These are phyloP conservation scores for Nothopassalora personata DNA, from an alignment of 2,329 filamentous ascomycete genomes.

Conservation along the genomic window DNA sequence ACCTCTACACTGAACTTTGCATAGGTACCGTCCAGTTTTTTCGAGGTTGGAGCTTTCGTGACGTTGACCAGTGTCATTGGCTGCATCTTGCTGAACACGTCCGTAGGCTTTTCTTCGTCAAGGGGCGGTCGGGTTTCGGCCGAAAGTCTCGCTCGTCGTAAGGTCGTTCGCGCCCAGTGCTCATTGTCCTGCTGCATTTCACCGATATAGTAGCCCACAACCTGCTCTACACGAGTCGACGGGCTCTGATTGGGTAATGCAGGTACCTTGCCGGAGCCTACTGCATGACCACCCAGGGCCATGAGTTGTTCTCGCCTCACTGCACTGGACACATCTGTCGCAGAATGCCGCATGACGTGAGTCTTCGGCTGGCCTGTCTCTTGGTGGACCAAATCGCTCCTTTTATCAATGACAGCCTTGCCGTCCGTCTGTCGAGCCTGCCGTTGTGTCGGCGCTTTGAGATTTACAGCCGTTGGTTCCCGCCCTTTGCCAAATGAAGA, in stretches of 20 bases:
- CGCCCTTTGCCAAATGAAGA: neutral
- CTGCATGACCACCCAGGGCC: neutral
- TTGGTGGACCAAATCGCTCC: neutral
- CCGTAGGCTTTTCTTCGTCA: slow-evolving; percentile 3
- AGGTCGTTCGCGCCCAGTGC: slow-evolving; percentile 19
- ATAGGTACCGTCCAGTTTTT: neutral
- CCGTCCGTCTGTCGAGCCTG: neutral
- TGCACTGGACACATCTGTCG: neutral
- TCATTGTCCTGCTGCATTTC: slow-evolving; percentile 27
- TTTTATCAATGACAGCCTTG: neutral
- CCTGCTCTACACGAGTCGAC: slow-evolving; percentile 18
- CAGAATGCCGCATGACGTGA: neutral
- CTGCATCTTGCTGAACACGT: slow-evolving; percentile 15
- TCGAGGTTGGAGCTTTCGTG: neutral
- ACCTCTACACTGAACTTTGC: slow-evolving; percentile 1
- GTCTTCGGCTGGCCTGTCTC: neutral
- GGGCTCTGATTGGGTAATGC: neutral
- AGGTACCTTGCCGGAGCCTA: neutral
- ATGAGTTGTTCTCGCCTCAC: neutral
- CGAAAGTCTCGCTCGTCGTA: slow-evolving; percentile 20
- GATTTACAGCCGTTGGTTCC: neutral
- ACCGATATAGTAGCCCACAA: slow-evolving; percentile 23
- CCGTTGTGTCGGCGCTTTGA: neutral
- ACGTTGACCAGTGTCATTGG: slow-evolving; percentile 3
- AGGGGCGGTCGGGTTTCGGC: neutral